phyloP scores from a whole-genome alignment of 2,329 filamentous ascomycete species.

The Alternaria gaisen region DNA sequence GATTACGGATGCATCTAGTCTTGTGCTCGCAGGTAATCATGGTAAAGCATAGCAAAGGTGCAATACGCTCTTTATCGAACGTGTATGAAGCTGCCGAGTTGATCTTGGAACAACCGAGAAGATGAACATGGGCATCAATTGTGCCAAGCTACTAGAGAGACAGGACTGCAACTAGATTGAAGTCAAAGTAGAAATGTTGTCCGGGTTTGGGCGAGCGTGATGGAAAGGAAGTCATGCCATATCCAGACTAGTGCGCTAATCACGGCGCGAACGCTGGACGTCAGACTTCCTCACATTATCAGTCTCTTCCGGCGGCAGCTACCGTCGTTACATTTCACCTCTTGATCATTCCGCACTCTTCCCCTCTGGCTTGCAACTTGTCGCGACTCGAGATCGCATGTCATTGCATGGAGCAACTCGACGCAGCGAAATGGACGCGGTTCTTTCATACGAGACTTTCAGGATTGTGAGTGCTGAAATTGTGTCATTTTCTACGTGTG shows the following conservation, averaged over 20 bases:
- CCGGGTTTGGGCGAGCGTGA: not conserved
- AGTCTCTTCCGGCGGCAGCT: not conserved
- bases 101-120: too few species aligned
- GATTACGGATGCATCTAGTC: accelerated
- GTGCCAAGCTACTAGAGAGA: not conserved
- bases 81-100: too few species aligned
- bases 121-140: too few species aligned
- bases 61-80: too few species aligned
- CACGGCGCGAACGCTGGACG: not conserved
- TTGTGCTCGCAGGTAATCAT: too few species aligned
- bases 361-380: accelerated
- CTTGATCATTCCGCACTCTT: too few species aligned
- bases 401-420: too few species aligned
- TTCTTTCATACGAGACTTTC: not conserved
- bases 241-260: constrained; percentile 1
- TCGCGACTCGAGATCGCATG: not conserved
- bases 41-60: too few species aligned
- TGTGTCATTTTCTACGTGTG: not conserved
- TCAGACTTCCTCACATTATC: not conserved
- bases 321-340: not conserved
- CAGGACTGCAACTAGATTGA: not conserved
- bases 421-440: not conserved
- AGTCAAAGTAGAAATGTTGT: not conserved
- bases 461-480: not conserved
- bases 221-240: not conserved